Conservation (phyloP, 2,329 filamentous ascomycete species). For the Didymella segeticola region DNA sequence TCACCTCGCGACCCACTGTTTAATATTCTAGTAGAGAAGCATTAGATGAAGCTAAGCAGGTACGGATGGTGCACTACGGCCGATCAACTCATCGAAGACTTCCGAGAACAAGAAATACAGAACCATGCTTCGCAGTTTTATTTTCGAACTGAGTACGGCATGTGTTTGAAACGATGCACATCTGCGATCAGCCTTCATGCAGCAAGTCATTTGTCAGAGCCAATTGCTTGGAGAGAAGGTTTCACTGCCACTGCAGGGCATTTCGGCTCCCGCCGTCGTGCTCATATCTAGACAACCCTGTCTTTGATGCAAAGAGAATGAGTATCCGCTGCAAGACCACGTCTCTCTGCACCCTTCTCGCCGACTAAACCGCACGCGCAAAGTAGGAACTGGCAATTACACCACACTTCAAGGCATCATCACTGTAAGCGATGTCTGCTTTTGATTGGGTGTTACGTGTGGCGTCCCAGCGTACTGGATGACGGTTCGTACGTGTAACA, state of each 20-base stretch:
- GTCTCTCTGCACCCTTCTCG: not conserved
- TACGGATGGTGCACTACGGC: not conserved
- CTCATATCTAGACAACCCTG: constrained; percentile 1
- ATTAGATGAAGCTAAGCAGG: not conserved
- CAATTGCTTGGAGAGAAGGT: not conserved
- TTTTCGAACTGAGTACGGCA: not conserved
- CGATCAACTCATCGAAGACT: not conserved
- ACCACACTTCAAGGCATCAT: constrained; percentile 7
- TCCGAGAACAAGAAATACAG: not conserved
- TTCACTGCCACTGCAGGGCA: constrained; percentile 10
- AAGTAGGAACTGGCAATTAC: not conserved
- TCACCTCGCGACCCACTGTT: not conserved
- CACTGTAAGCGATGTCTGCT: not conserved
- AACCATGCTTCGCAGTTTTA: not conserved
- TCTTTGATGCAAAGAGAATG: not conserved
- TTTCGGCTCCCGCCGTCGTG: constrained; percentile 1
- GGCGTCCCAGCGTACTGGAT: constrained; percentile 5
- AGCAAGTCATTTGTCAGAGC: constrained; percentile 3
- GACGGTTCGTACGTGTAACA: constrained; percentile 8
- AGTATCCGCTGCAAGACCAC: not conserved
- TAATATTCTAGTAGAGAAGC: not conserved
- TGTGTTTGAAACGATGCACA: not conserved
- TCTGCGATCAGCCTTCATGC: constrained; percentile 2
- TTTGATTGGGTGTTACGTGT: not conserved
- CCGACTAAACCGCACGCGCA: constrained; percentile 1